Conservation (phyloP, 2,329 filamentous ascomycete species). For the Microcyclospora tardicrescens region DNA sequence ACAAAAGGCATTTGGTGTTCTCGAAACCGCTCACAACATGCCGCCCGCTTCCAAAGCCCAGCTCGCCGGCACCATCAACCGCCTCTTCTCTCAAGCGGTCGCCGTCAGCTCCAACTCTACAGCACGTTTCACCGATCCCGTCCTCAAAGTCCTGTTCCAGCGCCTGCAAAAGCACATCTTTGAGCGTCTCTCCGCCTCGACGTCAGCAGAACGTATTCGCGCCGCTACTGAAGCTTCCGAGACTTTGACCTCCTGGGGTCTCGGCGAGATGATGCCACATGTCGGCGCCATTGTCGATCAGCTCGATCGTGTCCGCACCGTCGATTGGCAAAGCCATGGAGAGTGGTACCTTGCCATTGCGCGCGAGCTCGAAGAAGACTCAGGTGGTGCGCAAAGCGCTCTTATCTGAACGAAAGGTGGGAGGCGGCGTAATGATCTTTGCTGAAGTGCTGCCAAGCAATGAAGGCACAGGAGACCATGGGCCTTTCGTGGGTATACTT, state of each 20-base stretch:
- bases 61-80: conserved; percentile 30
- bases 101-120: conserved; percentile 20
- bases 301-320: conserved; percentile 49
- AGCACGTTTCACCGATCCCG: conserved; percentile 41
- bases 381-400: background rate
- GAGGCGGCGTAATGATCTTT: no score
- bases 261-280: conserved; percentile 60
- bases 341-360: conserved; percentile 12
- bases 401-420: no score
- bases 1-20: conserved; percentile 32
- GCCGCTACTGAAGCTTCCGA: conserved; percentile 57
- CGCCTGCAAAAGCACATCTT: conserved; percentile 56
- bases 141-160: conserved; percentile 55
- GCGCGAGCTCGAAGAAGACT: background rate
- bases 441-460: no score
- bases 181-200: conserved; percentile 49
- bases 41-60: conserved; percentile 33
- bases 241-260: conserved; percentile 53
- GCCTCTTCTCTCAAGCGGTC: conserved; percentile 41
- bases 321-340: conserved; percentile 25
- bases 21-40: conserved; percentile 39
- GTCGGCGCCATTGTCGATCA: conserved; percentile 58
- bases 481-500: no score
- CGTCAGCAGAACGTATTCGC: conserved; percentile 56
- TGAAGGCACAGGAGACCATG: no score